A percentile compares a stretch with the other conserved stretches of the same genome.
These are phyloP conservation scores for Heliocybe sulcata DNA, from an alignment of 1,284 basidiomycete genomes.

Conservation along the genomic window DNA sequence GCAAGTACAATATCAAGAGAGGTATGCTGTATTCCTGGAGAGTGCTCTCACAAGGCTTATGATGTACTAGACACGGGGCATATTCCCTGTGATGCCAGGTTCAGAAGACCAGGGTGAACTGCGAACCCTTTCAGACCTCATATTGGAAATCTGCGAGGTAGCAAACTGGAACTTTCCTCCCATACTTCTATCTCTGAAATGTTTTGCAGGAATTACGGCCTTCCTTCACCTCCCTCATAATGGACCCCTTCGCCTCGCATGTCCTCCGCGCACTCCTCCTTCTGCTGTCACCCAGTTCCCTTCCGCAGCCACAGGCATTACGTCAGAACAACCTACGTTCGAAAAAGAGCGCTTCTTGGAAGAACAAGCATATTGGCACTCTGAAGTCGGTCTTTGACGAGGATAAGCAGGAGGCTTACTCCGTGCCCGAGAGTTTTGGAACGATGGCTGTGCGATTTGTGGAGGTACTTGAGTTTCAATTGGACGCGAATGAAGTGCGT, in stretches of 20 bases:
- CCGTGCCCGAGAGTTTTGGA: slow-evolving; percentile 46
- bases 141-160: slow-evolving; percentile 62
- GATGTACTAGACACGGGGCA: slow-evolving; percentile 50
- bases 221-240: slow-evolving; percentile 54
- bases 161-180: slow-evolving; percentile 15
- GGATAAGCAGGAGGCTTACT: slow-evolving; percentile 26
- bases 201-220: slow-evolving; percentile 60
- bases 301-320: slow-evolving; percentile 27
- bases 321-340: slow-evolving; percentile 76
- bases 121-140: slow-evolving; percentile 63
- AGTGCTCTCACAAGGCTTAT: neutral
- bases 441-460: slow-evolving; percentile 47
- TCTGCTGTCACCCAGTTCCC: slow-evolving; percentile 52
- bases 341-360: slow-evolving; percentile 73
- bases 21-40: slow-evolving; percentile 33
- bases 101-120: slow-evolving; percentile 56
- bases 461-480: slow-evolving; percentile 38
- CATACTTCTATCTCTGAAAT: slow-evolving; percentile 3
- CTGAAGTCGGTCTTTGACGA: slow-evolving; percentile 66
- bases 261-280: slow-evolving; percentile 75
- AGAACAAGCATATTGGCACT: slow-evolving; percentile 56
- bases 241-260: slow-evolving; percentile 85
- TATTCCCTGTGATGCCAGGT: slow-evolving; percentile 46
- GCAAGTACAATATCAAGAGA: slow-evolving; percentile 77
- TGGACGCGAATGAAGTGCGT: slow-evolving; percentile 72